Base-by-base conservation (phyloP, 371 early-diverging fungal species). In the Umbelopsis sp. region DNA sequence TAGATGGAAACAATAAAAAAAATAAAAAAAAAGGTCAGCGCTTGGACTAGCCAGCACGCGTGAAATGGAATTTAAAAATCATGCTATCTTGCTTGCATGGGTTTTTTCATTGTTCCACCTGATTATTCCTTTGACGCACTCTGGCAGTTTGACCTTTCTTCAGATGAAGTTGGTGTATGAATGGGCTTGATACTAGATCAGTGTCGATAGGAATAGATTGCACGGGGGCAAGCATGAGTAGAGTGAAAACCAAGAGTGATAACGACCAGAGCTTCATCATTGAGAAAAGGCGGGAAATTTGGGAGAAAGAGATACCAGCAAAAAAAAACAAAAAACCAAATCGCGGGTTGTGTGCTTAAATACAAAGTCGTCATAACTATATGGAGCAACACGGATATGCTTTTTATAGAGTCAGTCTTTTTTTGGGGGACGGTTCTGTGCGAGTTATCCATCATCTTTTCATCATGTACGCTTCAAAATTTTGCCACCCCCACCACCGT, bases 141-240 rank as follows among this genome's bases (percentile, higher is more conserved):
- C 14, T 32, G 3, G 32, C 35, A 35, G 32, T 6, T 35, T 29
- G 29, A 18, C 57, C 57, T 57, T 57, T 57, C 35, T 35, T 57
- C 29, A 57, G 3, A 4, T 57, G 22, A 11, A 57, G 57, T 35
- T 57, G 57, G 12, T 57, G 57, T 25, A 57, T 35, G 29, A 57
- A 57, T 29, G 57, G 57, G 18, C 57, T 57, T 6, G 57, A 37
- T 16, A 57, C 57, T 16, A 57, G 57, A 14, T 57, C 57, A 16
- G 57, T 57, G 35, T 57, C 57, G 18, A 57, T 57, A 35, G 57
- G 57, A 35, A 35, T 18, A 57, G 57, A 57, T 18, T 57, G 18
- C 18, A 57, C 57, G 3, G 57, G 10, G 16, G 57, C 6, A 18
- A 35, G 6, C 14, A 35, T 16, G 16, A 35, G 35, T 37, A 57